phyloP scores from a whole-genome alignment of 2,329 filamentous ascomycete species.

The Aspergillus sergii region DNA sequence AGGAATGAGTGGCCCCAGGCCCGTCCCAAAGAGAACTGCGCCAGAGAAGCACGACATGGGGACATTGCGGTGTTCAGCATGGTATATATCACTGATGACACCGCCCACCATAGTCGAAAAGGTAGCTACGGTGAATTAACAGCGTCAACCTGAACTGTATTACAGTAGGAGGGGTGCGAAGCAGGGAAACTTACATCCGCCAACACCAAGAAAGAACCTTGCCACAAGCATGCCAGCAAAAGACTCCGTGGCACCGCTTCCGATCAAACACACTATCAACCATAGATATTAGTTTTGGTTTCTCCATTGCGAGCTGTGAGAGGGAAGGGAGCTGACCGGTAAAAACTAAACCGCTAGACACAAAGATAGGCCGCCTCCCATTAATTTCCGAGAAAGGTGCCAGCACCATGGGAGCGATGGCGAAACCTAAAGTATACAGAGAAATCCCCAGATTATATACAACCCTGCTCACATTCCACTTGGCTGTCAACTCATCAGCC shows the following conservation, averaged over 20 bases:
- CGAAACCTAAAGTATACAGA: conserved; percentile 77
- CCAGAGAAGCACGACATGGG: conserved; percentile 86
- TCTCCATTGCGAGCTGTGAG: background rate
- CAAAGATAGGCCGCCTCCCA: conserved; percentile 78
- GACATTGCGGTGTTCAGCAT: conserved; percentile 72
- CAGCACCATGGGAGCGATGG: conserved; percentile 79
- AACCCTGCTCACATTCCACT: conserved; percentile 65
- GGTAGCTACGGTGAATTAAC: conserved; percentile 34
- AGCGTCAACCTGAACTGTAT: background rate
- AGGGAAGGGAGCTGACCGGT: conserved; percentile 43
- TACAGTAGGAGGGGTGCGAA: background rate
- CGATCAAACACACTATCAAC: conserved; percentile 61
- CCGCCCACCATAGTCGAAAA: conserved; percentile 87
- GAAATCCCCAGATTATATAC: conserved; percentile 73
- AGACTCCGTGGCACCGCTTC: conserved; percentile 69
- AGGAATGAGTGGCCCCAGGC: conserved; percentile 70
- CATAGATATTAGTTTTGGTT: background rate
- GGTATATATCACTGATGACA: conserved; percentile 80
- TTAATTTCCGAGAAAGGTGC: conserved; percentile 85
- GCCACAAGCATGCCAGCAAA: conserved; percentile 73
- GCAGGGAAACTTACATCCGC: conserved; percentile 59
- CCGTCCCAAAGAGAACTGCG: conserved; percentile 72
- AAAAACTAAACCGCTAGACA: conserved; percentile 70
- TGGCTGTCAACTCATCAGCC: conserved; percentile 63
- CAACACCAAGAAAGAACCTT: conserved; percentile 73